Percentiles rank a stretch among this genome's conserved stretches.
phyloP scores from a whole-genome alignment of 1,284 basidiomycete genomes.

The Fomitopsis betulina region DNA sequence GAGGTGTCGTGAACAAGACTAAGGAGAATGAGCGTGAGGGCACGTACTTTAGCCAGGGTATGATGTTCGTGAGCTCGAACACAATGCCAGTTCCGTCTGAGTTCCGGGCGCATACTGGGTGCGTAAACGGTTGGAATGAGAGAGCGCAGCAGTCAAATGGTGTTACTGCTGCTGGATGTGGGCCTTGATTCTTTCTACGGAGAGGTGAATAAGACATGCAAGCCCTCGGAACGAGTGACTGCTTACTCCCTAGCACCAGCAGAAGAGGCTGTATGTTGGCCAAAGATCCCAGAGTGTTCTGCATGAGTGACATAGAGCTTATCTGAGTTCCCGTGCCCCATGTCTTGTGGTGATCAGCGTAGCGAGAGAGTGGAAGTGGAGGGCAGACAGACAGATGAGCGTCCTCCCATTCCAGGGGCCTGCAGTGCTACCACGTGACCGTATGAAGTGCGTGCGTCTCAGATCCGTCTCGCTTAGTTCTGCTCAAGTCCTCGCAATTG shows the following conservation, averaged over 20 bases:
- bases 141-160: constrained; percentile 92
- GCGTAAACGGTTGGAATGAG: constrained; percentile 86
- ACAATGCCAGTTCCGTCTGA: constrained; percentile 74
- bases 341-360: constrained; percentile 25
- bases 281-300: constrained; percentile 74
- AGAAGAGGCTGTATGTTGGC: constrained; percentile 72
- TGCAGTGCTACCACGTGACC: background rate
- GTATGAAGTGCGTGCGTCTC: background rate
- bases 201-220: background rate
- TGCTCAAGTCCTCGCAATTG: too few relatives aligned
- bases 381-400: background rate
- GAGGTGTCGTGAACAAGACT: constrained; percentile 4
- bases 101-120: constrained; percentile 86
- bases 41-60: constrained; percentile 90
- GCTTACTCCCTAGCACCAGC: constrained; percentile 67
- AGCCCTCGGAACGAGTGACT: background rate
- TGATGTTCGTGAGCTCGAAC: constrained; percentile 88
- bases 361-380: background rate
- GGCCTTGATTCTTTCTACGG: constrained; percentile 60
- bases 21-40: constrained; percentile 7
- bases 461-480: too few relatives aligned
- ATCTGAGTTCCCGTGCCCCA: constrained; percentile 85
- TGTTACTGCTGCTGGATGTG: constrained; percentile 57
- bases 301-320: constrained; percentile 85
- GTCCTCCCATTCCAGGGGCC: too few relatives aligned